phyloP scores from a whole-genome alignment of 2,329 filamentous ascomycete species.

The Alternaria triticina region DNA sequence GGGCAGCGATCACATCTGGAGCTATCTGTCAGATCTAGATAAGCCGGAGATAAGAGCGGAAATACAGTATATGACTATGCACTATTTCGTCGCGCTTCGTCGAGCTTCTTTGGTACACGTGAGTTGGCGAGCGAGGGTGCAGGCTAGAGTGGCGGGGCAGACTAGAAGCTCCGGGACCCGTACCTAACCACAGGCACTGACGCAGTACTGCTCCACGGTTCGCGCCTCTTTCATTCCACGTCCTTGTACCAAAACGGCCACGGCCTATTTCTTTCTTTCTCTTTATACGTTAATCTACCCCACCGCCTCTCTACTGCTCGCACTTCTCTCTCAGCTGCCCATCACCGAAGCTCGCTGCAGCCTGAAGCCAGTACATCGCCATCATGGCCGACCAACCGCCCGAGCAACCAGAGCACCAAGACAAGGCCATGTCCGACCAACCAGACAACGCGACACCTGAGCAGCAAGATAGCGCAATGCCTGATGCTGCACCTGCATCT shows the following conservation, averaged over 20 bases:
- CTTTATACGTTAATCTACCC: not conserved
- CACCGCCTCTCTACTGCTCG: not conserved
- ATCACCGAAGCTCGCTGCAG: not conserved
- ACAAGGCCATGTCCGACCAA: not conserved
- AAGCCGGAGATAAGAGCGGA: conserved; percentile 5
- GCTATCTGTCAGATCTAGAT: not conserved
- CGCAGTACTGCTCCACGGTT: conserved; percentile 1
- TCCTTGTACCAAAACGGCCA: not conserved
- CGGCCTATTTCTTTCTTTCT: not conserved
- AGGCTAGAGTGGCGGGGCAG: conserved; percentile 14
- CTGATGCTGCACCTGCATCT: conserved; percentile 41
- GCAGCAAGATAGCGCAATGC: conserved; percentile 42
- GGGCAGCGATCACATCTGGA: not conserved
- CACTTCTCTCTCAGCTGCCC: not conserved
- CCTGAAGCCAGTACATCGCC: conserved; percentile 4
- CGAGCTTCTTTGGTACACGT: conserved; percentile 10
- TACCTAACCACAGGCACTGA: conserved; percentile 4
- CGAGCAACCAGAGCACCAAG: conserved; percentile 6
- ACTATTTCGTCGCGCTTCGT: conserved; percentile 9
- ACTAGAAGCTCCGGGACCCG: conserved; percentile 11
- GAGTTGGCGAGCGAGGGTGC: conserved; percentile 19
- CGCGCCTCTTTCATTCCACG: conserved; percentile 4
- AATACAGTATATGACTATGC: not conserved
- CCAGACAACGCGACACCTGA: conserved; percentile 39
- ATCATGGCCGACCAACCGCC: conserved; percentile 31